Base-by-base conservation (phyloP, 2,329 filamentous ascomycete genomes). In the Calonectria ilicicola region DNA sequence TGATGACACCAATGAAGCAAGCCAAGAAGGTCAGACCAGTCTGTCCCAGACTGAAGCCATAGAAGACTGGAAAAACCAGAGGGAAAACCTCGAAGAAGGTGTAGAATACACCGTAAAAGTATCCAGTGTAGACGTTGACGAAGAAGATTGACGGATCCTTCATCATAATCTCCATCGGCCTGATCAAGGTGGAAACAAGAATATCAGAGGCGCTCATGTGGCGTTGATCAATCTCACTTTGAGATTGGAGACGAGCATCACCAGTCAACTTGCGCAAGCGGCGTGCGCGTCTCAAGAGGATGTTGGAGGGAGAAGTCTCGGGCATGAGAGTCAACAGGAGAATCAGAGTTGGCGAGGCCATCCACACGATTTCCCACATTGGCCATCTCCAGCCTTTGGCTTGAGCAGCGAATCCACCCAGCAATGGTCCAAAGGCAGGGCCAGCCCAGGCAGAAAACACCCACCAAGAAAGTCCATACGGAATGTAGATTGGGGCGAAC, bases 31-130 rank as follows among this genome's bases (percentile, higher is more conserved):
- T 87, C 8, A 93, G 86, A 40, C 91, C 90, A 72, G 89, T 83
- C 74, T 91, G 80, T 32, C 90, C 90, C 2, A 89, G 81, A 70
- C 85, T 88, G 87, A 93, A 92, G 78, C 83, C 81, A 81, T 93
- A 93, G 77, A 87, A 84, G 35, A 85, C 85, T 2, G 87, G 86
- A 79, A 91, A 93, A 62, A 93, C 90, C n/a, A 92, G 83, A 3
- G 91, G 91, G 80, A 93, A 93, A 15, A 89, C 89, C 77, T 93
- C 91, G 79, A 93, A 93, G 80, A 85, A 93, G 53, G 85, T 87
- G 78, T 90, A 91, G 84, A 90, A 91, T 78, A 90, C 91, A 63
- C 86, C 89, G 80, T 92, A 93, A 74, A 90, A 87, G 75, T 93
- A 86, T 65, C 87, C 88, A 5, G 88, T 90, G 81, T 93, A 93